Evolutionary conservation across 768 basidiomycete genomes (phyloP).

Genomic region (Lyophyllum atratum): DNA sequence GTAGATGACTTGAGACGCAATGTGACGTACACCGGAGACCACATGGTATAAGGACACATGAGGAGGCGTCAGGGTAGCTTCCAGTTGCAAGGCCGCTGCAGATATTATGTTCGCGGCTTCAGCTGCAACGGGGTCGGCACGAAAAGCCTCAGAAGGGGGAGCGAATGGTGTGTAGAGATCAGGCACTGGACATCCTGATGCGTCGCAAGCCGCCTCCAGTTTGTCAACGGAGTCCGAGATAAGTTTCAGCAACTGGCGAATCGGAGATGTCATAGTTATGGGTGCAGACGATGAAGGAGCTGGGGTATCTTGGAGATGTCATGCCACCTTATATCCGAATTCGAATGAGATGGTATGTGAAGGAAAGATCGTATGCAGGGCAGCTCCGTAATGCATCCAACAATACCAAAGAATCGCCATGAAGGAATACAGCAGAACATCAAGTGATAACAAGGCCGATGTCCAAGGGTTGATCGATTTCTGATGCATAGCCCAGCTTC

Average conservation of each 20-base stretch:
- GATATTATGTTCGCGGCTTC: constrained; percentile 19
- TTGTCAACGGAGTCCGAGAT: neutral
- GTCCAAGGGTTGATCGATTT: too few species aligned
- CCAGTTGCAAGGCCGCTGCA: constrained; percentile 27
- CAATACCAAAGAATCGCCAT: too few species aligned
- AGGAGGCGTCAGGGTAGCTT: constrained; percentile 20
- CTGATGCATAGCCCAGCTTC: too few species aligned
- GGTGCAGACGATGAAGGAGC: too few species aligned
- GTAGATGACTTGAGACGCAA: too few species aligned
- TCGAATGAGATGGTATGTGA: too few species aligned
- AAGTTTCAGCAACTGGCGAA: constrained; percentile 2
- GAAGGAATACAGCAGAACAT: too few species aligned
- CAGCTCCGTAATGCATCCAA: too few species aligned
- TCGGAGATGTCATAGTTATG: neutral
- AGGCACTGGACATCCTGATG: constrained; percentile 15
- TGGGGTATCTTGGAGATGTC: too few species aligned
- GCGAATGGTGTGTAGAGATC: constrained; percentile 22
- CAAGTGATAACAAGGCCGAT: too few species aligned
- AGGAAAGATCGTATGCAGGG: too few species aligned
- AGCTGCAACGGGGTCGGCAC: constrained; percentile 15
- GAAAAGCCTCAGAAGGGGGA: constrained; percentile 20
- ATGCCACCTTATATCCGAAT: too few species aligned
- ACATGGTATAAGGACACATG: constrained; percentile 10
- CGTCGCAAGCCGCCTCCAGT: constrained; percentile 8
- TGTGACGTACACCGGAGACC: constrained; percentile 11